A percentile compares a stretch with the other conserved stretches of the same genome.
These are phyloP conservation scores for Biscogniauxia mediterranea DNA, from an alignment of 2,329 filamentous ascomycete genomes.

Conservation along the genomic window DNA sequence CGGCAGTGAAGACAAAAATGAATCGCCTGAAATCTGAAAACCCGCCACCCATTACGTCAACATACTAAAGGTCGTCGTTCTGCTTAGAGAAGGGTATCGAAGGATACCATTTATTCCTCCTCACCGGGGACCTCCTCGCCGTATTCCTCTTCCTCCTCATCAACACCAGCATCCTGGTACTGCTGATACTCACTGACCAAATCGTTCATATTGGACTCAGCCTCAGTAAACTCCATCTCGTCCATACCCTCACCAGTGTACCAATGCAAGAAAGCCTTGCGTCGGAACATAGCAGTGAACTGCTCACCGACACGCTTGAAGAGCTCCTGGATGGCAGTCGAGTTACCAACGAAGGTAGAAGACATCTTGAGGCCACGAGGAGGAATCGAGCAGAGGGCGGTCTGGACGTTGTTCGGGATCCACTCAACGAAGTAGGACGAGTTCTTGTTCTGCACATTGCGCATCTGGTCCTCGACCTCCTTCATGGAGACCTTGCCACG, in stretches of 20 bases:
- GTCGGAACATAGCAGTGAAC: constrained; percentile 99
- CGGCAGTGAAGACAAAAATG: constrained; percentile 12
- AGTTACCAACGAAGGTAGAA: constrained; percentile 98
- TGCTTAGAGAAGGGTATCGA: constrained; percentile 12
- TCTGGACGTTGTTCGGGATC: constrained; percentile 99
- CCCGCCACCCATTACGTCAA: constrained; percentile 14
- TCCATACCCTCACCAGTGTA: constrained; percentile 99
- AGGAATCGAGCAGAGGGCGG: constrained; percentile 97
- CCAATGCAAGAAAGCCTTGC: constrained; percentile 99
- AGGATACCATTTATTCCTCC: constrained; percentile 54
- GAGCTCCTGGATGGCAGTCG: constrained; percentile 98
- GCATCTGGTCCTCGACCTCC: constrained; percentile 99
- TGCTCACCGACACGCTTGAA: constrained; percentile 99
- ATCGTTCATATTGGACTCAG: constrained; percentile 99
- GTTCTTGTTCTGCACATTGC: constrained; percentile 99
- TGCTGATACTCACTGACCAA: constrained; percentile 99
- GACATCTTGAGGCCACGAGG: constrained; percentile 99
- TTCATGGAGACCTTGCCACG: constrained; percentile 99
- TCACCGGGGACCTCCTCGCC: constrained; percentile 78
- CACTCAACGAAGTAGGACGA: constrained; percentile 99
- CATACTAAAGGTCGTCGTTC: constrained; percentile 14
- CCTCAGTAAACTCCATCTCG: constrained; percentile 99
- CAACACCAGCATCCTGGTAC: constrained; percentile 98
- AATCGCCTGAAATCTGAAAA: constrained; percentile 15
- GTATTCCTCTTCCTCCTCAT: constrained; percentile 96